phyloP scores from a whole-genome alignment of 73 alveolate species.

The Stentor roeselii region DNA sequence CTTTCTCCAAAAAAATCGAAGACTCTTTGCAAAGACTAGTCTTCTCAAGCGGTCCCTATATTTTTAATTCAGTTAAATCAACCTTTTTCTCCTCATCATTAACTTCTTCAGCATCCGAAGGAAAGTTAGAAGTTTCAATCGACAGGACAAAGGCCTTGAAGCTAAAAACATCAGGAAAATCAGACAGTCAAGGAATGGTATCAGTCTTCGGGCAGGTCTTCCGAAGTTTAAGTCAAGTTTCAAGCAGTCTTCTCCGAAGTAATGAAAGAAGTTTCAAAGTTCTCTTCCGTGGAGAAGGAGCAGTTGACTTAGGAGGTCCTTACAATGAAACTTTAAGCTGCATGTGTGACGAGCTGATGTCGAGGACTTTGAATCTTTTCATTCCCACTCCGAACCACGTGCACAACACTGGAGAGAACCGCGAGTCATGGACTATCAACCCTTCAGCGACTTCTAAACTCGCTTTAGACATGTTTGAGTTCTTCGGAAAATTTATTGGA shows the following conservation, averaged over 20 bases:
- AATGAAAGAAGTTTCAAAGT: constrained; percentile 48
- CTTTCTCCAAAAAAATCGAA: no score
- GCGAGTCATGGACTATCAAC: constrained; percentile 84
- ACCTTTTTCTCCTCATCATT: not conserved
- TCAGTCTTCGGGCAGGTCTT: constrained; percentile 61
- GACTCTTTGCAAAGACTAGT: constrained; percentile 1
- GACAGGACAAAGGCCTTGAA: constrained; percentile 60
- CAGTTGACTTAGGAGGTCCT: constrained; percentile 94
- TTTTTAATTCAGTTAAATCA: not conserved
- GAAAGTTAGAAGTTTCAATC: constrained; percentile 15
- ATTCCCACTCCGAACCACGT: constrained; percentile 86
- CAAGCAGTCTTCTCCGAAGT: constrained; percentile 18
- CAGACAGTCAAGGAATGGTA: constrained; percentile 56
- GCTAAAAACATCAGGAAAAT: constrained; percentile 47
- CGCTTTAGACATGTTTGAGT: constrained; percentile 72
- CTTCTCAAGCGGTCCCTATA: constrained; percentile 2
- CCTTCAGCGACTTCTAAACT: constrained; percentile 82
- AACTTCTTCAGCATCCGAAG: not conserved
- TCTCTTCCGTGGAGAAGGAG: constrained; percentile 81
- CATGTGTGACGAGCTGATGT: constrained; percentile 75
- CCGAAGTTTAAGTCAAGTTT: not conserved
- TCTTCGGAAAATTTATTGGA: constrained; percentile 87
- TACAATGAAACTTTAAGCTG: constrained; percentile 82
- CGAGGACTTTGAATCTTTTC: constrained; percentile 71
- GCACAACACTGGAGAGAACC: constrained; percentile 78